Conservation (phyloP, 371 early-diverging fungal species). For the Mortierella sp. region DNA sequence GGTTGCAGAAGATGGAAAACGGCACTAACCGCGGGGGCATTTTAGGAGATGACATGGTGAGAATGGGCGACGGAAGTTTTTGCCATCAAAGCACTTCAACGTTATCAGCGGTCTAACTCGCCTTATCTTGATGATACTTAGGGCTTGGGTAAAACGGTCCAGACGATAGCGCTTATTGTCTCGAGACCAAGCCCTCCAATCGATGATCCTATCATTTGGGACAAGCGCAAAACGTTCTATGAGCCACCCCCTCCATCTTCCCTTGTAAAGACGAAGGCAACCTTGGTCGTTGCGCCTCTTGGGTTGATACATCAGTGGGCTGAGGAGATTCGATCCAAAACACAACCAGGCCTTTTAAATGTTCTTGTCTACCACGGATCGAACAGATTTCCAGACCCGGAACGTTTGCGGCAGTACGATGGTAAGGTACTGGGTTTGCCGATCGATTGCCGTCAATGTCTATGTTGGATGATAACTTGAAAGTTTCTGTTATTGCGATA, state of each 20-base stretch:
- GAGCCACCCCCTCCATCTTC: conserved; percentile 21
- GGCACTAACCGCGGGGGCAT: conserved; percentile 74
- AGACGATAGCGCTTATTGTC: conserved; percentile 81
- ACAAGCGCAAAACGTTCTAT: conserved; percentile 9
- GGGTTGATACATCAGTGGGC: conserved; percentile 79
- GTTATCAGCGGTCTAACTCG: too few relatives aligned
- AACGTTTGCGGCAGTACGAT: conserved; percentile 28
- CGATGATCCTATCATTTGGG: conserved; percentile 37
- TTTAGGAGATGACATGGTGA: conserved; percentile 80
- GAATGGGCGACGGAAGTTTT: too few relatives aligned
- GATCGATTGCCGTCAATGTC: too few relatives aligned
- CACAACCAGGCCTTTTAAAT: conserved; percentile 55
- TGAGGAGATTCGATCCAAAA: conserved; percentile 66
- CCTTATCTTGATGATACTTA: too few relatives aligned
- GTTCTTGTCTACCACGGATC: conserved; percentile 74
- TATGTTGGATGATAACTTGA: too few relatives aligned
- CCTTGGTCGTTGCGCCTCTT: conserved; percentile 74
- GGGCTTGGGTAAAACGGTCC: conserved; percentile 94
- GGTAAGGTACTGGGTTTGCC: conserved; percentile 14
- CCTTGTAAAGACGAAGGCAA: conserved; percentile 57
- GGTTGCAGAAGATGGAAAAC: conserved; percentile 70
- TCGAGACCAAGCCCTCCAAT: conserved; percentile 56
- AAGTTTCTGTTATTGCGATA: too few relatives aligned
- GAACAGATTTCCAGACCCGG: conserved; percentile 53
- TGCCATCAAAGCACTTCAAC: too few relatives aligned